A percentile compares a stretch with the other conserved stretches of the same genome.
Conservation (phyloP, 2,329 filamentous ascomycete species). For the Onygenales sp. region DNA sequence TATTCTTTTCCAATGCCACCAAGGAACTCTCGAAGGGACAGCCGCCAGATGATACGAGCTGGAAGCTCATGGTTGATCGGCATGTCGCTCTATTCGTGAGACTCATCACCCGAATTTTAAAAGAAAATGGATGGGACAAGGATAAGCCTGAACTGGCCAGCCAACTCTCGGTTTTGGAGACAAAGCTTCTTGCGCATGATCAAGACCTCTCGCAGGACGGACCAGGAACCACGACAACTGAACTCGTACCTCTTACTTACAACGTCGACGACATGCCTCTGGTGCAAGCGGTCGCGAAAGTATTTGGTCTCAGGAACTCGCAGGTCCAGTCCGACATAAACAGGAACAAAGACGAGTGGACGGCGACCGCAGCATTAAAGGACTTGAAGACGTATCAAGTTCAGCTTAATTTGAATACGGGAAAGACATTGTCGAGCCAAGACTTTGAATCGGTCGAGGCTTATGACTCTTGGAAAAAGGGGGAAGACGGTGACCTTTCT, state of each 20-base stretch:
- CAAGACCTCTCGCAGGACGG: slow-evolving; percentile 66
- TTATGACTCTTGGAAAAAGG: slow-evolving; percentile 82
- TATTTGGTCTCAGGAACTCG: slow-evolving; percentile 71
- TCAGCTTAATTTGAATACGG: slow-evolving; percentile 69
- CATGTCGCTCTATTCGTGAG: slow-evolving; percentile 93
- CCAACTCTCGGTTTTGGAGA: slow-evolving; percentile 73
- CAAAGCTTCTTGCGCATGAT: slow-evolving; percentile 86
- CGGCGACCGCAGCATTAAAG: slow-evolving; percentile 77
- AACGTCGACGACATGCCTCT: slow-evolving; percentile 96
- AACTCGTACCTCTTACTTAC: slow-evolving; percentile 76
- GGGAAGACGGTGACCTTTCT: slow-evolving; percentile 77
- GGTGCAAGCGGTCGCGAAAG: slow-evolving; percentile 74
- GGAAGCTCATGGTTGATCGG: slow-evolving; percentile 85
- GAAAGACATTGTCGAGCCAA: slow-evolving; percentile 64
- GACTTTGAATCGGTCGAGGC: slow-evolving; percentile 88
- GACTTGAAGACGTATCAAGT: slow-evolving; percentile 93
- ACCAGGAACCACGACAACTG: slow-evolving; percentile 53
- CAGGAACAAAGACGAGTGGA: slow-evolving; percentile 71
- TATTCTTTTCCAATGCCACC: slow-evolving; percentile 91
- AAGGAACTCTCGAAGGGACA: slow-evolving; percentile 79
- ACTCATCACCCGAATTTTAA: slow-evolving; percentile 68
- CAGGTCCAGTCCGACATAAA: slow-evolving; percentile 85
- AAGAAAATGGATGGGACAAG: slow-evolving; percentile 73
- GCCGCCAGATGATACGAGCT: slow-evolving; percentile 68
- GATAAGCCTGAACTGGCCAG: slow-evolving; percentile 77